Conservation (phyloP, 495 filamentous ascomycete genomes). For the Articulospora tetracladia region DNA sequence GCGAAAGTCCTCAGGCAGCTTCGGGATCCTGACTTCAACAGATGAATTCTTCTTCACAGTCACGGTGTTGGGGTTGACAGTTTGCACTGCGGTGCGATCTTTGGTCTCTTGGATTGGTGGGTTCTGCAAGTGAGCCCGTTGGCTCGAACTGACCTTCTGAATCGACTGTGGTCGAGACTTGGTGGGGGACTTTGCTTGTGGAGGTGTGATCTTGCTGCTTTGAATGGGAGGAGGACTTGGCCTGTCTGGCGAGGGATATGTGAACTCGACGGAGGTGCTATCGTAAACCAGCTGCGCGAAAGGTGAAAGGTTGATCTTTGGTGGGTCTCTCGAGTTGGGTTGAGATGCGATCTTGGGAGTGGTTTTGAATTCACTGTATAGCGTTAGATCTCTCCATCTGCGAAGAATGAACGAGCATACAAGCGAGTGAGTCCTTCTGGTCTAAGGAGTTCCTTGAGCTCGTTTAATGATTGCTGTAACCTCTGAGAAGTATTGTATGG, state of each 20-base stretch:
- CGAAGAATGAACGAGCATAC: constrained; percentile 17
- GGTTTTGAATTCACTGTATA: constrained; percentile 64
- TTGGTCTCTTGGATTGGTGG: constrained; percentile 29
- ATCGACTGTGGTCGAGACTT: constrained; percentile 20
- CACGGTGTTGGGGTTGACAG: neutral
- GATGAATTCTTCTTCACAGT: constrained; percentile 5
- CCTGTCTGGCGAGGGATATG: constrained; percentile 16
- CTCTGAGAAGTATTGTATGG: constrained; percentile 33
- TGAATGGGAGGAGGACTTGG: constrained; percentile 7
- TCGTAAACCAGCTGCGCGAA: constrained; percentile 24
- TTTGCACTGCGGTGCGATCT: neutral
- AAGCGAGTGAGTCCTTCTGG: constrained; percentile 61
- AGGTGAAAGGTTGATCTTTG: constrained; percentile 17
- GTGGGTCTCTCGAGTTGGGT: neutral
- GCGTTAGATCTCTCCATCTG: constrained; percentile 8
- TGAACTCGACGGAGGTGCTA: constrained; percentile 19
- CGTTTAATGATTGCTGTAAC: constrained; percentile 49
- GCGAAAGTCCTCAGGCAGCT: constrained; percentile 9
- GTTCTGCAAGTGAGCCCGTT: constrained; percentile 26
- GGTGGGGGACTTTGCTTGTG: constrained; percentile 20
- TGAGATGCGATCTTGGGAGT: constrained; percentile 20
- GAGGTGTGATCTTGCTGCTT: constrained; percentile 15
- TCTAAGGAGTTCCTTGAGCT: constrained; percentile 67
- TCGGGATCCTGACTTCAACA: constrained; percentile 19
- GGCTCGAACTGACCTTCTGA: constrained; percentile 18